phyloP scores from a whole-genome alignment of 2,329 filamentous ascomycete genomes.

The Apiospora marii region DNA sequence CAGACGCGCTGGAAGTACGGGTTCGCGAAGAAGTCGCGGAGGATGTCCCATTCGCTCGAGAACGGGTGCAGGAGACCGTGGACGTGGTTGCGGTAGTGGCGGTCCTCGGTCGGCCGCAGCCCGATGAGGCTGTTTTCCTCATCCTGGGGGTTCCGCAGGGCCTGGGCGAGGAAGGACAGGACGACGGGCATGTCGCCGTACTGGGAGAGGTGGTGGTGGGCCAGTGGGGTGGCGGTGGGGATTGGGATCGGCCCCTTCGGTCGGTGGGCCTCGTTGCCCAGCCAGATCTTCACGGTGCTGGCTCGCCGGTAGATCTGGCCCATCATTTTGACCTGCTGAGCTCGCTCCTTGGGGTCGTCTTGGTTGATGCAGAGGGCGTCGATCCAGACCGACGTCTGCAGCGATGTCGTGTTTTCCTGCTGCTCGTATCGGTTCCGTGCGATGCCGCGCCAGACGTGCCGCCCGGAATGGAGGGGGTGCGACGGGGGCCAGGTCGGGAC shows the following conservation, averaged over 20 bases:
- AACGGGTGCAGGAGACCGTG: neutral
- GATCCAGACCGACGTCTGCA: constrained; percentile 31
- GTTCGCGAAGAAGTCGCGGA: constrained; percentile 19
- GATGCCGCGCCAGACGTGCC: constrained; percentile 30
- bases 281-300: constrained; percentile 31
- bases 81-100: neutral
- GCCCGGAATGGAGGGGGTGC: constrained; percentile 31
- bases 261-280: constrained; percentile 26
- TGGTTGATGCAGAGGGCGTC: constrained; percentile 36
- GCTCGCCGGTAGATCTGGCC: constrained; percentile 32
- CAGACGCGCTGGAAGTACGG: constrained; percentile 31
- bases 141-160: constrained; percentile 1
- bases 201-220: no score
- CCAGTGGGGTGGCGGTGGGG: no score
- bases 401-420: constrained; percentile 26
- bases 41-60: neutral
- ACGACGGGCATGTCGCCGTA: constrained; percentile 3
- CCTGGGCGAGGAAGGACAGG: constrained; percentile 20
- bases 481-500: constrained; percentile 30
- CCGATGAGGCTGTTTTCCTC: neutral
- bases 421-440: constrained; percentile 32
- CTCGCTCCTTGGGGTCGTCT: constrained; percentile 28
- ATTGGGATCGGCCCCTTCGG: no score
- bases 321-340: constrained; percentile 34
- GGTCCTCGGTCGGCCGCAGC: neutral